Conservation (phyloP, 345 rosid species). For the Chamaenerion angustifolium region DNA sequence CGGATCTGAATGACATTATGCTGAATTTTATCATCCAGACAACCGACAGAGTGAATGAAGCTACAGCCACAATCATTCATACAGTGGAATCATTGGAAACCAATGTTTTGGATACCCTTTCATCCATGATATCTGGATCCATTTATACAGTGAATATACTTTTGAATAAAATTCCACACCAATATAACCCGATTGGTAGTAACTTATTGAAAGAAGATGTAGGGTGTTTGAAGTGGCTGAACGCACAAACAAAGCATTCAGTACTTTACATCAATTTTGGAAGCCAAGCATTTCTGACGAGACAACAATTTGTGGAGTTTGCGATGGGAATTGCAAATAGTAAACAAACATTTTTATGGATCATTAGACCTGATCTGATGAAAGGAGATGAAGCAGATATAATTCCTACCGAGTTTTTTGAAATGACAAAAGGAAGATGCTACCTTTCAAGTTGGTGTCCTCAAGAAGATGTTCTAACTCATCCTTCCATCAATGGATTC, state of each 20-base stretch:
- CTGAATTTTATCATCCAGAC: neutral
- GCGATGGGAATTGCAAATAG: slow-evolving; percentile 5
- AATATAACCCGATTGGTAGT: slow-evolving; percentile 1
- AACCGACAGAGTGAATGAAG: slow-evolving; percentile 1
- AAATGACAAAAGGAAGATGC: slow-evolving; percentile 2
- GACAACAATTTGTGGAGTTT: neutral
- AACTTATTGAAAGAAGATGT: slow-evolving; percentile 1
- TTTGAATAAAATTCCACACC: neutral
- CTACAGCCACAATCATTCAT: slow-evolving; percentile 4
- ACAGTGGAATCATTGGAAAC: slow-evolving; percentile 3
- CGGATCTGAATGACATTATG: neutral
- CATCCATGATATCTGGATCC: slow-evolving; percentile 1
- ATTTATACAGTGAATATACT: neutral
- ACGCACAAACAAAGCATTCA: neutral
- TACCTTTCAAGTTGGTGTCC: neutral
- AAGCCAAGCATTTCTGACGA: neutral
- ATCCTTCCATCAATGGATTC: neutral
- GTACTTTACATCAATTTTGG: slow-evolving; percentile 3
- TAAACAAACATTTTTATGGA: slow-evolving; percentile 3
- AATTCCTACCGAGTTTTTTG: neutral
- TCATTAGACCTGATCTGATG: slow-evolving; percentile 1
- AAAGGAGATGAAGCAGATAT: neutral
- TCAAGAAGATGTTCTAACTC: slow-evolving; percentile 1
- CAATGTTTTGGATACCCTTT: slow-evolving; percentile 1
- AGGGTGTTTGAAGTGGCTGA: neutral